Percentiles rank a stretch among this genome's conserved stretches.
phyloP scores from a whole-genome alignment of 495 filamentous ascomycete genomes.

The Aspergillus olivimuriae region DNA sequence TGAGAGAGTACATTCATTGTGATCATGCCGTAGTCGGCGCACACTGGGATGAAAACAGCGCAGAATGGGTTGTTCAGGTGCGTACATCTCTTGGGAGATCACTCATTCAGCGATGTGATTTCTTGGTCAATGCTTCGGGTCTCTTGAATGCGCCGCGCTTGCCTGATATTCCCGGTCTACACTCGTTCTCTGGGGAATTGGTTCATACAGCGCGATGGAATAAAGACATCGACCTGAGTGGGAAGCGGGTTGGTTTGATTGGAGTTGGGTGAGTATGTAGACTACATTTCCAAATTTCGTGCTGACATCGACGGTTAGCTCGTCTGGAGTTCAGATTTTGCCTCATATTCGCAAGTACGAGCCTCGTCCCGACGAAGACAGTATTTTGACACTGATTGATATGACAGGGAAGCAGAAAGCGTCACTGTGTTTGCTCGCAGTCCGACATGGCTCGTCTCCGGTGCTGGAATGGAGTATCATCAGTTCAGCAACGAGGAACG shows the following conservation, averaged over 20 bases:
- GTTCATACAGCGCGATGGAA: constrained; percentile 19
- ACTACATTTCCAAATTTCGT: no score
- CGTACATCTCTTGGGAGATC: constrained; percentile 22
- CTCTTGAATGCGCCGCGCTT: constrained; percentile 40
- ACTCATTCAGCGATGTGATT: constrained; percentile 35
- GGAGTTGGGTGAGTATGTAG: constrained; percentile 21
- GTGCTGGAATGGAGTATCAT: no score
- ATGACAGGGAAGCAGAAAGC: no score
- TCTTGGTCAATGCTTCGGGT: constrained; percentile 44
- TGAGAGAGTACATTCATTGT: constrained; percentile 17
- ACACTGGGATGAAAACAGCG: constrained; percentile 23
- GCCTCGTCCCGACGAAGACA: no score
- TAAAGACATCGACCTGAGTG: constrained; percentile 15
- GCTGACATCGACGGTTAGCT: no score
- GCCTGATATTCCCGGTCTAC: constrained; percentile 40
- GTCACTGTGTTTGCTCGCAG: no score
- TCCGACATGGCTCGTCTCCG: no score
- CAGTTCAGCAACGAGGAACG: constrained; percentile 30
- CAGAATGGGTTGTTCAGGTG: constrained; percentile 36
- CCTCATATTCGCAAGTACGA: no score
- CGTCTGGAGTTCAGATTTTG: no score
- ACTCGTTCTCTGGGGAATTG: constrained; percentile 36
- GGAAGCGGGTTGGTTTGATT: constrained; percentile 39
- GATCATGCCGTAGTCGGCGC: constrained; percentile 18
- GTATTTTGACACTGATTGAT: no score